These are phyloP conservation scores for Epichloe baconii DNA, from an alignment of 2,329 filamentous ascomycete genomes.

Conservation along the genomic window DNA sequence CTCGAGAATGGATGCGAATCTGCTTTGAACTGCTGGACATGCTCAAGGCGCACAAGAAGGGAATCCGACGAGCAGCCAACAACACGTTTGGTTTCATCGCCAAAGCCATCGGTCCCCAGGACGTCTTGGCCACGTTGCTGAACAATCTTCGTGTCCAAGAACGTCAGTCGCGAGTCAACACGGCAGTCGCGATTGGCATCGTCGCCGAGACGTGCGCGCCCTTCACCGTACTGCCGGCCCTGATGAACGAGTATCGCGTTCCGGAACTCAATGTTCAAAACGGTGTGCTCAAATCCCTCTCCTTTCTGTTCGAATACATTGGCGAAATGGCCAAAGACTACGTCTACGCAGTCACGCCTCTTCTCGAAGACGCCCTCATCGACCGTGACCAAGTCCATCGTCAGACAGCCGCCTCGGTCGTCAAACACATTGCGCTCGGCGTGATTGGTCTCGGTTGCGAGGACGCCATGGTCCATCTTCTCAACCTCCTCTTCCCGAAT, in stretches of 20 bases:
- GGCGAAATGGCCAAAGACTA: conserved; percentile 99
- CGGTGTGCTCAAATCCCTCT: conserved; percentile 90
- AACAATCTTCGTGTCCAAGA: conserved; percentile 97
- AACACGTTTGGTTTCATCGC: conserved; percentile 99
- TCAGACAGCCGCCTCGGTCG: conserved; percentile 89
- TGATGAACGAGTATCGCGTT: conserved; percentile 99
- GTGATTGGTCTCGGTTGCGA: conserved; percentile 97
- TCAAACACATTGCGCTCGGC: conserved; percentile 94
- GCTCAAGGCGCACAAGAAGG: conserved; percentile 99
- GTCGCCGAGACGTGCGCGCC: conserved; percentile 97
- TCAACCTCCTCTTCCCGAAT: conserved; percentile 93
- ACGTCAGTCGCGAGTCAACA: conserved; percentile 95
- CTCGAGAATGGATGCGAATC: conserved; percentile 98
- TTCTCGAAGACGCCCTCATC: conserved; percentile 93
- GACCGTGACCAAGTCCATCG: conserved; percentile 96
- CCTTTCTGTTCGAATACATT: conserved; percentile 98
- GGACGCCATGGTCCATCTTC: conserved; percentile 94
- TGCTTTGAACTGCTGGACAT: conserved; percentile 98
- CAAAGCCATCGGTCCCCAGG: conserved; percentile 95
- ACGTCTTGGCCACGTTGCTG: conserved; percentile 86
- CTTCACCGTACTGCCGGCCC: conserved; percentile 92
- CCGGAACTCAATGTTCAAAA: conserved; percentile 98
- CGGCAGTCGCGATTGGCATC: conserved; percentile 94
- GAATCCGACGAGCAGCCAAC: conserved; percentile 93
- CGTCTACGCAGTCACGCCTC: conserved; percentile 90